Conservation (phyloP, 2,329 filamentous ascomycete species). For the Penicillium sp. region DNA sequence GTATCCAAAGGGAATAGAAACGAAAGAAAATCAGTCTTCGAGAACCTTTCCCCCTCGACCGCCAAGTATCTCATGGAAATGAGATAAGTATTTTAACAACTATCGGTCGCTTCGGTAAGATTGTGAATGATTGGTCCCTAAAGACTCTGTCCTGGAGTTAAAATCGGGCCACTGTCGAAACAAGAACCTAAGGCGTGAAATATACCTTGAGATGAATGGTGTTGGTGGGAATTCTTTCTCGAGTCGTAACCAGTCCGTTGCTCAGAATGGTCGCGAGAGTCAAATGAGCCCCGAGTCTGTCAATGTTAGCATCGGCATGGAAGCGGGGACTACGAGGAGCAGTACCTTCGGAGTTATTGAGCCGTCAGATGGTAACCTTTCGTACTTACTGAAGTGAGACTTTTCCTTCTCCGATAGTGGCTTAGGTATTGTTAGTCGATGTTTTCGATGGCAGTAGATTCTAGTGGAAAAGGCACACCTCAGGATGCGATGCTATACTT, state of each 20-base stretch:
- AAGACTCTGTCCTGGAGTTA: background rate
- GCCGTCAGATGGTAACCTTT: slow-evolving; percentile 3
- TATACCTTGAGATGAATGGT: background rate
- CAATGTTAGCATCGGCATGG: background rate
- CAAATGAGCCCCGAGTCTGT: background rate
- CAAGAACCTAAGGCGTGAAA: too few species aligned
- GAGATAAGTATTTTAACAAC: background rate
- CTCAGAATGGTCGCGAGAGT: background rate
- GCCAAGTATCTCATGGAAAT: background rate
- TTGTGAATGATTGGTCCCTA: background rate
- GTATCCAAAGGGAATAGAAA: background rate
- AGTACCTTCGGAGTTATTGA: background rate
- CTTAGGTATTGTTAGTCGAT: background rate
- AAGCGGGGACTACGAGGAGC: background rate
- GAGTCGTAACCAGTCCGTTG: background rate
- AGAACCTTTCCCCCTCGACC: background rate
- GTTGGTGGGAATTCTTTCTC: too few species aligned
- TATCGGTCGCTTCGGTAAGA: background rate
- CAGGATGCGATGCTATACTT: background rate
- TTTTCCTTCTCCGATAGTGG: background rate
- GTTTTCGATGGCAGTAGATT: background rate
- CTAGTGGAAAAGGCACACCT: background rate
- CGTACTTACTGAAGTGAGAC: slow-evolving; percentile 5
- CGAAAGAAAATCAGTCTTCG: background rate
- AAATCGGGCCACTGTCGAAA: background rate